These are phyloP conservation scores for Mortierella claussenii DNA, from an alignment of 192 early-diverging fungal species.

Conservation along the genomic window DNA sequence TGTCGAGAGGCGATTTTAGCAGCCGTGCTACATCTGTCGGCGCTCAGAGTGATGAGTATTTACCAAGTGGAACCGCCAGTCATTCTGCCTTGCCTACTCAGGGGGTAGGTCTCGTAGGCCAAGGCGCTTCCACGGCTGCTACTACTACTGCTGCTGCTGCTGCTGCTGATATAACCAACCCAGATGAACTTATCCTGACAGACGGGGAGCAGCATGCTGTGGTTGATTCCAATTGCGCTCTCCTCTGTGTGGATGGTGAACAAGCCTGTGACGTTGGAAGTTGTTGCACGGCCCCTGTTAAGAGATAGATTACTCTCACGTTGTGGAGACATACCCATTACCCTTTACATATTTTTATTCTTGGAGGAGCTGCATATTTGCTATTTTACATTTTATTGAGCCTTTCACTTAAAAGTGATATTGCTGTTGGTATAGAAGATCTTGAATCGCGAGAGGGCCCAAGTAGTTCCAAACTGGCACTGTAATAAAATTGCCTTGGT, in stretches of 20 bases:
- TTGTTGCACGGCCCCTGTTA: slow-evolving; percentile 44
- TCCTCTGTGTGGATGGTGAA: slow-evolving; percentile 48
- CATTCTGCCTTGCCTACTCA: neutral
- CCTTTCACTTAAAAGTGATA: too few species aligned
- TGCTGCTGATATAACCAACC: neutral
- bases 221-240: slow-evolving; percentile 23
- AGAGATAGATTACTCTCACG: slow-evolving; percentile 20
- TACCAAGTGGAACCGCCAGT: slow-evolving; percentile 1
- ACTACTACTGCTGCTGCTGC: neutral
- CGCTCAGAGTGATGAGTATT: slow-evolving; percentile 16
- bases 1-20: neutral
- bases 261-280: slow-evolving; percentile 35
- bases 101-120: neutral
- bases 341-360: too few species aligned
- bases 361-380: too few species aligned
- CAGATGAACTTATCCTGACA: slow-evolving; percentile 4
- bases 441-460: too few species aligned
- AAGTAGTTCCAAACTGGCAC: too few species aligned
- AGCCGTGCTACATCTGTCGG: slow-evolving; percentile 13
- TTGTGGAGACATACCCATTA: too few species aligned
- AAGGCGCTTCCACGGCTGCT: neutral
- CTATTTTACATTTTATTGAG: too few species aligned
- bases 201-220: neutral
- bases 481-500: too few species aligned
- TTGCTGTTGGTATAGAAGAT: too few species aligned